Base-by-base conservation (phyloP, 2,329 filamentous ascomycete genomes). In the Fusarium sp. region DNA sequence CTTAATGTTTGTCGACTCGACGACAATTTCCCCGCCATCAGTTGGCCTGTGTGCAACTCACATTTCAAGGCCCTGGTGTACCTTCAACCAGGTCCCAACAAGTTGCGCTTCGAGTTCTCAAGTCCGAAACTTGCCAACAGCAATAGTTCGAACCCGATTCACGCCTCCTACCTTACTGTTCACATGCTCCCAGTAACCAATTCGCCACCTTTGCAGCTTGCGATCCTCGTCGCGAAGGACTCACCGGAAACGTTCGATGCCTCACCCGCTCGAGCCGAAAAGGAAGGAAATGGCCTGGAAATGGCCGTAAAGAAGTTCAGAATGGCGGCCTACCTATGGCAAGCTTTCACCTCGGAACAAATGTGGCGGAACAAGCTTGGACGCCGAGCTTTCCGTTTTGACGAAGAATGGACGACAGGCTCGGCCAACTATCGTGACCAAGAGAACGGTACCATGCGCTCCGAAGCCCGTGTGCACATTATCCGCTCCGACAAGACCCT, bases 241-340 rank as follows among this genome's bases (percentile, higher is more conserved):
- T 98, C 95, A 0, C 90, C 92, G 1, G 93, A 88, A 41, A 95
- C 91, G 4, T 98, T 92, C 76, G 95, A 98, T 82, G 91, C 93
- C 7, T 87, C 91, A 18, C 94, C 94, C 2, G 90, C 93, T 59
- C 89, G 93, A 52, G 84, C 88, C 60, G 89, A 93, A 80, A 90
- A 88, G 73, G 95, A 97, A 84, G 95, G 93, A 20, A 97, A 97
- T 80, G 88, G 87, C 3, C 79, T 98, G 38, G 91, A 95, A 14
- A 90, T 89, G 11, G 96, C 96, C 0, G 87, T 97, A 55, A 90
- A 89, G 76, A 99, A 99, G 79, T 98, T 96, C 79, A 90, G 95
- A 70, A 98, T 97, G 92, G 92, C 94, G 20, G 95, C 94, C 27
- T 98, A 98, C 79, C 85, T 98, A 17, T 98, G 96, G 95, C 96